phyloP scores from a whole-genome alignment of 192 early-diverging fungal species.

The Mortierella hygrophila region DNA sequence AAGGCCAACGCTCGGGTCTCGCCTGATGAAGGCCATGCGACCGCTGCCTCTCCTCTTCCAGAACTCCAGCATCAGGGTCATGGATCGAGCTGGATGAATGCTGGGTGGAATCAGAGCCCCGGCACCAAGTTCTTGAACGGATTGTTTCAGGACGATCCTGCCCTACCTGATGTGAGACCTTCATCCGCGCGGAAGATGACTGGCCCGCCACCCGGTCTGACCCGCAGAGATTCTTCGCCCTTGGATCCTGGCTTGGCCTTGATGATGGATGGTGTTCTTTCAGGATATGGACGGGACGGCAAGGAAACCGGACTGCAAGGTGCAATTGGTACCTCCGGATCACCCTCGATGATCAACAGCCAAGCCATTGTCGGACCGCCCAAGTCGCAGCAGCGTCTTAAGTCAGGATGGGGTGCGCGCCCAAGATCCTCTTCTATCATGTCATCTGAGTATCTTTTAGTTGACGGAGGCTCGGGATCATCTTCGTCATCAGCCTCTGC shows the following conservation, averaged over 20 bases:
- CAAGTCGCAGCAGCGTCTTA: conserved; percentile 13
- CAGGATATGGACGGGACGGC: conserved; percentile 23
- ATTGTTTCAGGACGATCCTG: conserved; percentile 39
- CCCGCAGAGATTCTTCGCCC: not conserved
- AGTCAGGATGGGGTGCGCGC: not conserved
- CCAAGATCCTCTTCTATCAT: conserved; percentile 26
- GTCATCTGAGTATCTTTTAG: conserved; percentile 6
- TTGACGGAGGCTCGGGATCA: conserved; percentile 9
- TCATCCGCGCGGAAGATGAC: conserved; percentile 20
- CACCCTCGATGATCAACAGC: conserved; percentile 5
- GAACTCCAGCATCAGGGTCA: conserved; percentile 4
- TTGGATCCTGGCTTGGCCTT: not conserved
- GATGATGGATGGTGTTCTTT: not conserved
- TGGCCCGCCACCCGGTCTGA: conserved; percentile 43
- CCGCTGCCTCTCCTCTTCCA: not conserved
- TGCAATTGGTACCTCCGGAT: not conserved
- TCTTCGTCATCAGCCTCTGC: not conserved
- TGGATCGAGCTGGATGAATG: conserved; percentile 38
- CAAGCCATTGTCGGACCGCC: not conserved
- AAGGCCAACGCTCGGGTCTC: not conserved
- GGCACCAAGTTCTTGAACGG: conserved; percentile 35
- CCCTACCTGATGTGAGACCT: not conserved
- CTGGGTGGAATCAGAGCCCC: conserved; percentile 32
- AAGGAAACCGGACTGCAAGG: conserved; percentile 15
- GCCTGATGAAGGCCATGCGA: not conserved